phyloP scores from a whole-genome alignment of 2,329 filamentous ascomycete species.

The Elsinoe australis region DNA sequence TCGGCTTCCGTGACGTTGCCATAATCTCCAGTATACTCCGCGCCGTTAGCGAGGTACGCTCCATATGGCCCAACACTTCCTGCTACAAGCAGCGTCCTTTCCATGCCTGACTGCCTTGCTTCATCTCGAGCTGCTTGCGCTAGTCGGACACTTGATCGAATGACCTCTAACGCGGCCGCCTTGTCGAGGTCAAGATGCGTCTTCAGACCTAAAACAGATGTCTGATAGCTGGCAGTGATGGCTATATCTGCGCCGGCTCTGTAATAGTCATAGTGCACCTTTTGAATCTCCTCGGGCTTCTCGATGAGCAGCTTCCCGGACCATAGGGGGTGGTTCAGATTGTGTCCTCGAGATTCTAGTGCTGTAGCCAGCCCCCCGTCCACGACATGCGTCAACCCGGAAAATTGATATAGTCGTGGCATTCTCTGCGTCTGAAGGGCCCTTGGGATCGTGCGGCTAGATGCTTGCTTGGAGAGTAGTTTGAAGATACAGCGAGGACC shows the following conservation, averaged over 20 bases:
- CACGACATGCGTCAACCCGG: constrained; percentile 28
- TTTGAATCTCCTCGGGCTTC: constrained; percentile 35
- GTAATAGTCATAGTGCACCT: constrained; percentile 41
- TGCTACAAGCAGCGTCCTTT: constrained; percentile 32
- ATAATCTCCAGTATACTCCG: constrained; percentile 42
- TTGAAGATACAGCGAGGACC: no score
- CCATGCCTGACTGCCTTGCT: constrained; percentile 19
- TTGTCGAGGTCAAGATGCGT: constrained; percentile 33
- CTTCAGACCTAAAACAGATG: constrained; percentile 35
- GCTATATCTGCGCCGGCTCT: constrained; percentile 39
- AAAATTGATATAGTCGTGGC: not conserved
- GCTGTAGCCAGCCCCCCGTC: constrained; percentile 44
- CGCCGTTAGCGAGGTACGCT: constrained; percentile 41
- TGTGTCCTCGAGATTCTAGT: constrained; percentile 37
- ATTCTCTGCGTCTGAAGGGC: not conserved
- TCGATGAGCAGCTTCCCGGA: constrained; percentile 37
- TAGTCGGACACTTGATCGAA: constrained; percentile 36
- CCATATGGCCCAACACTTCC: constrained; percentile 44
- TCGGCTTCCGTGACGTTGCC: constrained; percentile 23
- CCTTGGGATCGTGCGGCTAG: no score
- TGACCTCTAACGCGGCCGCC: constrained; percentile 30
- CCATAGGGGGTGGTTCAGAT: constrained; percentile 40
- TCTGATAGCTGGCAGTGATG: constrained; percentile 44
- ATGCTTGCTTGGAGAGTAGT: no score
- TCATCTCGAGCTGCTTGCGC: constrained; percentile 35